These are phyloP conservation scores for Debaryomyces psychrophilus DNA, from an alignment of 1,139 yeast species.

Conservation along the genomic window DNA sequence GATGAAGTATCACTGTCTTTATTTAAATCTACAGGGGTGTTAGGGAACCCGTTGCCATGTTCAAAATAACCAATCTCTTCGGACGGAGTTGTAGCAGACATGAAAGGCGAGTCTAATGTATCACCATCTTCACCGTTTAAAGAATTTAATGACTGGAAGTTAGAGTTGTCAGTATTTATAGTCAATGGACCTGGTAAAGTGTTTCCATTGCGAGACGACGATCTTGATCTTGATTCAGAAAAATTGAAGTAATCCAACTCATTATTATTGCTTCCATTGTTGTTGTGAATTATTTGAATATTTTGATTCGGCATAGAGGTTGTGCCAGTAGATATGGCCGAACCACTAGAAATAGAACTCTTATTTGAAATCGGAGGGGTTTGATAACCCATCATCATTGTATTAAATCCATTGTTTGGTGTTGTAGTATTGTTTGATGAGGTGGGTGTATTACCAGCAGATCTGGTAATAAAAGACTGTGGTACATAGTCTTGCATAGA, in stretches of 20 bases:
- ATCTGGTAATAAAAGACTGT: conserved; percentile 40
- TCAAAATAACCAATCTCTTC: conserved; percentile 40
- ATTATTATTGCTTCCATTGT: conserved; percentile 18
- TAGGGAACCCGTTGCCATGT: conserved; percentile 5
- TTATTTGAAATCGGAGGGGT: conserved; percentile 48
- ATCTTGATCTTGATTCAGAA: conserved; percentile 28
- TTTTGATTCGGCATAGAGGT: conserved; percentile 15
- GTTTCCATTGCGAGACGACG: conserved; percentile 29
- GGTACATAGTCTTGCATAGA: conserved; percentile 52
- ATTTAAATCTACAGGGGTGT: conserved; percentile 8
- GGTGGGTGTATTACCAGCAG: conserved; percentile 21
- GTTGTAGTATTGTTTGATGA: conserved; percentile 11
- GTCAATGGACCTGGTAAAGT: conserved; percentile 40
- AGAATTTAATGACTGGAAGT: conserved; percentile 31
- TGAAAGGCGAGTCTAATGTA: conserved; percentile 48
- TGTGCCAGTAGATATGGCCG: conserved; percentile 21
- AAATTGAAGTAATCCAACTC: conserved; percentile 31
- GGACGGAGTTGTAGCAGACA: conserved; percentile 45
- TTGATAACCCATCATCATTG: conserved; percentile 48
- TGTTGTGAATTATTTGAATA: conserved; percentile 23
- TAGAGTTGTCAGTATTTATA: conserved; percentile 45
- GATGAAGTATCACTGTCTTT: conserved; percentile 12
- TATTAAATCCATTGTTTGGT: conserved; percentile 22
- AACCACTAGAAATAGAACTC: conserved; percentile 31
- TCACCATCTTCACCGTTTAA: conserved; percentile 24